These are phyloP conservation scores for Penicillium paneum DNA, from an alignment of 2,329 filamentous ascomycete genomes.

Conservation along the genomic window DNA sequence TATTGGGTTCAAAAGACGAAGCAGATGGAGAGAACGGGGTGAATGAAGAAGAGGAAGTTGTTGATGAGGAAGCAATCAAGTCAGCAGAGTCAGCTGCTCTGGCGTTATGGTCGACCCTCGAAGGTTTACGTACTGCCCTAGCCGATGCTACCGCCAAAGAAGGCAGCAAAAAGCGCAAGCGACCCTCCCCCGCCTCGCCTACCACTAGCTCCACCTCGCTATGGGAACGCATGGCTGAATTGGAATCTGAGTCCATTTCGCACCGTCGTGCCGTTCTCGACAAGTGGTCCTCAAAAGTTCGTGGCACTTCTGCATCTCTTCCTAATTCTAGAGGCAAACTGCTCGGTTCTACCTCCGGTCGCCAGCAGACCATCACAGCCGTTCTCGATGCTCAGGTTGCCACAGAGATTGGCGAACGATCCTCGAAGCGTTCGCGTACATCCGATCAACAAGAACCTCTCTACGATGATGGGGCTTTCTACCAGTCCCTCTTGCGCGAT, in stretches of 20 bases:
- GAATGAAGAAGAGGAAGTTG: slow-evolving; percentile 23
- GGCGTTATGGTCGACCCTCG: slow-evolving; percentile 73
- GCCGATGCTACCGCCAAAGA: slow-evolving; percentile 37
- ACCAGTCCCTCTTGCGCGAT: slow-evolving; percentile 87
- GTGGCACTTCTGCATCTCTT: slow-evolving; percentile 50
- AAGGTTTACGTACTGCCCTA: slow-evolving; percentile 42
- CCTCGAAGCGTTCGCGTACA: slow-evolving; percentile 33
- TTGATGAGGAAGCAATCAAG: slow-evolving; percentile 54
- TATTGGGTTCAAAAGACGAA: slow-evolving; percentile 33
- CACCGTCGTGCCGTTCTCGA: slow-evolving; percentile 72
- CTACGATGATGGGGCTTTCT: slow-evolving; percentile 94
- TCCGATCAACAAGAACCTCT: slow-evolving; percentile 51
- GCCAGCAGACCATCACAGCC: slow-evolving; percentile 51
- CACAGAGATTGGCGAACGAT: slow-evolving; percentile 36
- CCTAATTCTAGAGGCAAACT: slow-evolving; percentile 60
- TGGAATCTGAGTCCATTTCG: slow-evolving; percentile 59
- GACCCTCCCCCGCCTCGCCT: slow-evolving; percentile 47
- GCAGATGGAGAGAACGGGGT: slow-evolving; percentile 37
- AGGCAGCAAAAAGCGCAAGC: slow-evolving; percentile 47
- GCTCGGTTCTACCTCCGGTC: slow-evolving; percentile 50
- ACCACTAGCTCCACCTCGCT: slow-evolving; percentile 61
- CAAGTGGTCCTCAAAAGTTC: slow-evolving; percentile 85
- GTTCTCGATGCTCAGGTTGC: slow-evolving; percentile 47
- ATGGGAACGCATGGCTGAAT: slow-evolving; percentile 66
- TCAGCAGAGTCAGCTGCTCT: slow-evolving; percentile 83